These are phyloP conservation scores for Populus euphratica DNA, from an alignment of 345 rosid genomes.

Conservation along the genomic window DNA sequence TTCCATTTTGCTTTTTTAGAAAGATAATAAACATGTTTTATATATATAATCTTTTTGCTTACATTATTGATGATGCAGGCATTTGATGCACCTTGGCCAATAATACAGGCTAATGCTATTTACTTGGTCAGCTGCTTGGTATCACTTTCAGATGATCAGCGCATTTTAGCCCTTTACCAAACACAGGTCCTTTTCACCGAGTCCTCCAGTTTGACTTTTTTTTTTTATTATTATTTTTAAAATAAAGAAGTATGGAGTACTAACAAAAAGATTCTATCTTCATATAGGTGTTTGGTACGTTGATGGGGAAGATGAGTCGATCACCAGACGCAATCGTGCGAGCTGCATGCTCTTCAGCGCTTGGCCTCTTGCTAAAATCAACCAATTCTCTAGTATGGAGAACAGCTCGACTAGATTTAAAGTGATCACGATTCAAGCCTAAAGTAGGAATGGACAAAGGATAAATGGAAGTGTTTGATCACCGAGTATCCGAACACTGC, in stretches of 20 bases:
- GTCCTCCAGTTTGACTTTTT: not conserved
- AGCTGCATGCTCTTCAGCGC: constrained; percentile 70
- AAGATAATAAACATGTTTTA: too few species aligned
- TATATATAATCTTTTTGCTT: not conserved
- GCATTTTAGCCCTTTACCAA: constrained; percentile 55
- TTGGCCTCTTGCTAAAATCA: constrained; percentile 72
- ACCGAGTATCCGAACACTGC: not conserved
- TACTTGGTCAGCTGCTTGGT: constrained; percentile 77
- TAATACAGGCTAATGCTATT: constrained; percentile 90
- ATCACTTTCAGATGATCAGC: constrained; percentile 79
- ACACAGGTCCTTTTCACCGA: constrained; percentile 54
- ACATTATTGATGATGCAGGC: constrained; percentile 48
- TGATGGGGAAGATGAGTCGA: constrained; percentile 77
- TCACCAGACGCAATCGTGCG: constrained; percentile 77
- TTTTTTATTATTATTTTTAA: not conserved
- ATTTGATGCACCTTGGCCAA: constrained; percentile 89
- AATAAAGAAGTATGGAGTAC: not conserved
- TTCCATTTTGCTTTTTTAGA: not conserved
- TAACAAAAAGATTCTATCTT: not conserved
- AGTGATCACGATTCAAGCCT: constrained; percentile 37
- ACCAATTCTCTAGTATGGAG: constrained; percentile 55
- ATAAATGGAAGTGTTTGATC: not conserved
- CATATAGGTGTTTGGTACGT: constrained; percentile 61
- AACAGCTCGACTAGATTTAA: constrained; percentile 53
- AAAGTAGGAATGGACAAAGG: constrained; percentile 4